Conservation (phyloP, 2,329 filamentous ascomycete species). For the Fusarium acutatum region DNA sequence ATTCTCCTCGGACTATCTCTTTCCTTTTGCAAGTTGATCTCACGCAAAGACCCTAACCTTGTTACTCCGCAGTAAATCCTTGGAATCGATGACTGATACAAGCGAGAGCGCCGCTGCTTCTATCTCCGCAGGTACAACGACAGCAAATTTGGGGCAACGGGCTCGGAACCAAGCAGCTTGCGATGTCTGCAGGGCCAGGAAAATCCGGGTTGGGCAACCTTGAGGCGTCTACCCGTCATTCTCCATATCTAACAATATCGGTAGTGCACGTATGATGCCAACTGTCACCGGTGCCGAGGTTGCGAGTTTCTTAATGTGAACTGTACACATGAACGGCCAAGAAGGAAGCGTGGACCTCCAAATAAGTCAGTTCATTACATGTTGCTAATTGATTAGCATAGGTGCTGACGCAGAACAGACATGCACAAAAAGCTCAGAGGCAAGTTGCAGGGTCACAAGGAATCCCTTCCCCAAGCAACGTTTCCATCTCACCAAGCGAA, state of each 20-base stretch:
- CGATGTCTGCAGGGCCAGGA: conserved; percentile 37
- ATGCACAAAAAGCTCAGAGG: not conserved
- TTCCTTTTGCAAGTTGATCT: not conserved
- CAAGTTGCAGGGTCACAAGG: not conserved
- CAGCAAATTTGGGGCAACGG: not conserved
- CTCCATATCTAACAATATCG: not conserved
- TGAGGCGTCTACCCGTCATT: not conserved
- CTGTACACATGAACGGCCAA: conserved; percentile 31
- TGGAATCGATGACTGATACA: not conserved
- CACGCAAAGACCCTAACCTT: too few relatives aligned
- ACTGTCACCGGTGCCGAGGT: conserved; percentile 19
- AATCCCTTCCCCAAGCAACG: not conserved
- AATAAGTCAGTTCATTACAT: conserved; percentile 13
- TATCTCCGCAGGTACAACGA: not conserved
- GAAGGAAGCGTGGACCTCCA: conserved; percentile 36
- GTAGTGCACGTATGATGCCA: conserved; percentile 29
- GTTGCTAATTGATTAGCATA: fast-evolving
- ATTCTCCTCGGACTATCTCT: conserved; percentile 31
- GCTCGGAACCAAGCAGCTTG: conserved; percentile 36
- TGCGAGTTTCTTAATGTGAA: conserved; percentile 28
- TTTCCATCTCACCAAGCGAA: not conserved
- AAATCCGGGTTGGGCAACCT: conserved; percentile 28
- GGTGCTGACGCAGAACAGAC: not conserved
- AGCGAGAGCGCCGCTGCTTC: not conserved
- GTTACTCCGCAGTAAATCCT: not conserved